Evolutionary conservation across 129 eudicot species (phyloP).

Genomic region (Pittosporum tobira): DNA sequence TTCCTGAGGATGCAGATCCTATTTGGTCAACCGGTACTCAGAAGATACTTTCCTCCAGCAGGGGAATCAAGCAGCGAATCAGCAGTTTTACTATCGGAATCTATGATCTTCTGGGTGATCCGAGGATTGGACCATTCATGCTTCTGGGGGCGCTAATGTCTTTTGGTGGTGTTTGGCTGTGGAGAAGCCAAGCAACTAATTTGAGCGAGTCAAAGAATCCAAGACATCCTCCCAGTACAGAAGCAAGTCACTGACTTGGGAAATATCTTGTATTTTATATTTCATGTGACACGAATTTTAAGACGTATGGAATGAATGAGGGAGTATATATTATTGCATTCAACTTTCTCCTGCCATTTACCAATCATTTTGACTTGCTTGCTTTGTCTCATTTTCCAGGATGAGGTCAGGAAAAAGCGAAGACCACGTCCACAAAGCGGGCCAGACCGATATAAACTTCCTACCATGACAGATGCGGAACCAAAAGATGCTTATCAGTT

Average conservation of each 20-base stretch:
- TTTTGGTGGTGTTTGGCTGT: slow-evolving; percentile 57
- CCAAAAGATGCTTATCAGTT: slow-evolving; percentile 69
- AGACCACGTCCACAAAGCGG: slow-evolving; percentile 36
- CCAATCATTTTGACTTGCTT: neutral
- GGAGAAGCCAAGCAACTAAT: slow-evolving; percentile 48
- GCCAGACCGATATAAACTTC: slow-evolving; percentile 32
- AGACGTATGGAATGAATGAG: too few species aligned
- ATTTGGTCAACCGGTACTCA: slow-evolving; percentile 54
- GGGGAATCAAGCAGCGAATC: slow-evolving; percentile 38
- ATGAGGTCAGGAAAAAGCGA: slow-evolving; percentile 32
- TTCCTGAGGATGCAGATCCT: slow-evolving; percentile 69
- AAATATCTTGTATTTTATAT: neutral
- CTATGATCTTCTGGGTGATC: slow-evolving; percentile 47
- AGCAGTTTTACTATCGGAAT: slow-evolving; percentile 20
- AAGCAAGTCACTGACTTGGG: slow-evolving; percentile 18
- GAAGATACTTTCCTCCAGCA: slow-evolving; percentile 43
- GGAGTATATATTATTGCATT: too few species aligned
- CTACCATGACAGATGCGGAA: slow-evolving; percentile 61
- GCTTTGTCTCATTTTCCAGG: slow-evolving; percentile 20
- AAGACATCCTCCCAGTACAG: slow-evolving; percentile 26
- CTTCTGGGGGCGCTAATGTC: slow-evolving; percentile 81
- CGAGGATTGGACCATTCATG: slow-evolving; percentile 78
- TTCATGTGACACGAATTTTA: too few species aligned
- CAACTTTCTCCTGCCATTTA: neutral
- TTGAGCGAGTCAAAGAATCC: slow-evolving; percentile 22